A percentile compares a stretch with the other conserved stretches of the same genome.
phyloP scores from a whole-genome alignment of 768 basidiomycete genomes.

The Epithele typhae region DNA sequence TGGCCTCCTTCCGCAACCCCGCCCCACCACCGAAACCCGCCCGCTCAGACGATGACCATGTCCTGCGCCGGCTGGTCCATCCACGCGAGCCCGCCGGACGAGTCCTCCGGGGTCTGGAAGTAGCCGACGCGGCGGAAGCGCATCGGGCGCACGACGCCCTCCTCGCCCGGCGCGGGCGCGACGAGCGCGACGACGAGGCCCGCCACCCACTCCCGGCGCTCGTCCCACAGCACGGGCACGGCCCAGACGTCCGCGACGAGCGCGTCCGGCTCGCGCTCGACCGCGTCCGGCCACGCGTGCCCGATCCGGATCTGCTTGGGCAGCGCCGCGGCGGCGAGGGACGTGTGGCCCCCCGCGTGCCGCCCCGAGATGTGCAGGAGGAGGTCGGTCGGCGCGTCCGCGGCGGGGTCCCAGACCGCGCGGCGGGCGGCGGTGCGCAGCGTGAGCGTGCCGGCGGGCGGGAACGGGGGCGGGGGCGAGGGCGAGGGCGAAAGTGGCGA shows the following conservation, averaged over 20 bases:
- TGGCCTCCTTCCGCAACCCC: no score
- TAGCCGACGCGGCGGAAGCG: slow-evolving; percentile 2
- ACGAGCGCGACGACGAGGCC: slow-evolving; percentile 1
- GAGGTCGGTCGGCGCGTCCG: not conserved
- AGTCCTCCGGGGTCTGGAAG: slow-evolving; percentile 4
- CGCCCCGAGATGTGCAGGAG: not conserved
- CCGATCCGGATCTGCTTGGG: not conserved
- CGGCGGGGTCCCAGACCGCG: not conserved
- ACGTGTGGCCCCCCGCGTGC: no score
- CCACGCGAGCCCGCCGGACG: not conserved
- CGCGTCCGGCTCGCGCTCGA: not conserved
- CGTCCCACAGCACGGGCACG: slow-evolving; percentile 4
- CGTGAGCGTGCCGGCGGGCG: not conserved
- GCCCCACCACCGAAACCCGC: no score
- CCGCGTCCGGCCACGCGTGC: slow-evolving; percentile 2
- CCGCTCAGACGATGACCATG: not conserved
- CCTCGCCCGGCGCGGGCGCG: not conserved
- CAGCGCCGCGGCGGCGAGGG: no score
- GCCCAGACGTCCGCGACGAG: slow-evolving; percentile 2
- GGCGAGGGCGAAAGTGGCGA: no score
- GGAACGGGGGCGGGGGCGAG: not conserved
- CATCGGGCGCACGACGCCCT: not conserved
- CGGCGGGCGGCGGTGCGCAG: not conserved
- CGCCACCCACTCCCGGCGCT: not conserved
- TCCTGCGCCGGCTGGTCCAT: not conserved